Percentiles rank a stretch among this genome's conserved stretches.
Evolutionary conservation across 2,329 filamentous ascomycete genomes (phyloP).

Genomic region (Atkinsonella texensis): DNA sequence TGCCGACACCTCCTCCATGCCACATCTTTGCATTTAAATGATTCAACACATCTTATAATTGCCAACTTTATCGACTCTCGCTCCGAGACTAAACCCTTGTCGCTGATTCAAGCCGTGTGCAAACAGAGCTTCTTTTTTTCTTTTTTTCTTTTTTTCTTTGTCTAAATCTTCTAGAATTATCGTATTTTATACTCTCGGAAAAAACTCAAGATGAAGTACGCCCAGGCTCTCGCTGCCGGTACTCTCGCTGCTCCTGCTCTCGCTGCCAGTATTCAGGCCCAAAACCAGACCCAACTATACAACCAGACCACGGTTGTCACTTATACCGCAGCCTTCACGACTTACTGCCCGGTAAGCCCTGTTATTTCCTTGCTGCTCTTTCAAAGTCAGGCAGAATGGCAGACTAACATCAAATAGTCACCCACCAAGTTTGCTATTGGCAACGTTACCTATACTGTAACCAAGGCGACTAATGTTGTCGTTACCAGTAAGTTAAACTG

Average conservation of each 20-base stretch:
- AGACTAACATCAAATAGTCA: background rate
- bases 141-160: background rate
- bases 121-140: background rate
- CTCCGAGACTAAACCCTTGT: background rate
- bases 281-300: background rate
- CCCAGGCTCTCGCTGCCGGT: background rate
- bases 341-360: background rate
- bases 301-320: background rate
- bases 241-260: background rate
- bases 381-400: background rate
- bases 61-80: background rate
- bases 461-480: background rate
- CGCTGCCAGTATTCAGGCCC: background rate
- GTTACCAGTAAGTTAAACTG: background rate
- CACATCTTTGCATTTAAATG: background rate
- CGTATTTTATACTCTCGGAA: background rate
- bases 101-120: background rate
- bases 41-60: background rate
- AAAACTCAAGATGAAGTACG: background rate
- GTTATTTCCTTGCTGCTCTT: background rate
- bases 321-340: background rate
- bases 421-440: background rate
- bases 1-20: background rate
- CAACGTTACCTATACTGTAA: background rate
- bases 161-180: background rate